Conservation (phyloP, 306 rosid species). For the Quillaja saponaria region DNA sequence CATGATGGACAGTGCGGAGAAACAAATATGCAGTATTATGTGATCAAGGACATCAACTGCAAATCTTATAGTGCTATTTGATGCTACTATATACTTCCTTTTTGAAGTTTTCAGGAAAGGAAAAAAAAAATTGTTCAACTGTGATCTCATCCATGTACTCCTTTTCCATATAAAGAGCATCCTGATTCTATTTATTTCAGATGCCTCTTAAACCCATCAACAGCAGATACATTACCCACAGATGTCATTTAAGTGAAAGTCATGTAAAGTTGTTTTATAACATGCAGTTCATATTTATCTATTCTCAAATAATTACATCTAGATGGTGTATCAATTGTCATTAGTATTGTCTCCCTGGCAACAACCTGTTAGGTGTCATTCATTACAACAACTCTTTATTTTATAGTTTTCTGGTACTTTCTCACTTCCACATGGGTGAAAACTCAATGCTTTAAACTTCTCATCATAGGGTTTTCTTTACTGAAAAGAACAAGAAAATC, state of each 20-base stretch:
- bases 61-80: no score
- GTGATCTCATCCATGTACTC: no score
- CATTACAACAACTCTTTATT: neutral
- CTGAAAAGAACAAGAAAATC: neutral
- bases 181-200: no score
- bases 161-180: no score
- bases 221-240: neutral
- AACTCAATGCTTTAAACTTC: neutral
- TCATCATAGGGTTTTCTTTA: neutral
- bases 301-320: constrained; percentile 2
- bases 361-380: neutral
- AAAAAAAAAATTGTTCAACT: no score
- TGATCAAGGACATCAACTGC: no score
- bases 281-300: neutral
- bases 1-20: no score
- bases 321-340: neutral
- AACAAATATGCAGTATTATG: no score
- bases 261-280: constrained; percentile 6
- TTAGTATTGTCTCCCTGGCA: neutral
- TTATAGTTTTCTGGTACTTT: neutral
- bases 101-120: no score
- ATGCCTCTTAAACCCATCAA: no score
- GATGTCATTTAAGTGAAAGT: neutral
- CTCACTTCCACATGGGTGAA: neutral
- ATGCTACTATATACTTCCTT: no score